phyloP scores from a whole-genome alignment of 148 eudicot species.

The Spergularia marina region DNA sequence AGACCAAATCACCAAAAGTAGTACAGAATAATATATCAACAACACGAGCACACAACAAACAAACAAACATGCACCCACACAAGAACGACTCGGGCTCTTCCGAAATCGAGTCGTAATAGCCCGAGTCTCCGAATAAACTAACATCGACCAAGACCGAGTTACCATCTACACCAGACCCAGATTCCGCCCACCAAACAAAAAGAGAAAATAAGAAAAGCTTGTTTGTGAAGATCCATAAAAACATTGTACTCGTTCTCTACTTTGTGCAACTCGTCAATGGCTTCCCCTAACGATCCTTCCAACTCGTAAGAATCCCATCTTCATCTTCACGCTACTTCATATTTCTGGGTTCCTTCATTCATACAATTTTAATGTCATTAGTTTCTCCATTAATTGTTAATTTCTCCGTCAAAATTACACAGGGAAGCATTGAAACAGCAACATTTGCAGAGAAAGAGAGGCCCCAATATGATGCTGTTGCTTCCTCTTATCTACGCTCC shows the following conservation, averaged over 20 bases:
- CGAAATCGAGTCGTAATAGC: too few species aligned
- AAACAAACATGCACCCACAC: too few species aligned
- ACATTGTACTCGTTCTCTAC: background rate
- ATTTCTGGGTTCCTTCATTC: constrained; percentile 4
- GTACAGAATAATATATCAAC: too few species aligned
- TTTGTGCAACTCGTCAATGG: constrained; percentile 29
- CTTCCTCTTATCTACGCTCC: constrained; percentile 90
- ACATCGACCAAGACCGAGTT: too few species aligned
- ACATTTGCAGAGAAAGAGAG: constrained; percentile 36
- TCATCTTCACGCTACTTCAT: background rate
- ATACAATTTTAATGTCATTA: background rate
- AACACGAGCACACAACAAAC: too few species aligned
- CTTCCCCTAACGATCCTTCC: constrained; percentile 41
- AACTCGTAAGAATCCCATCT: constrained; percentile 36
- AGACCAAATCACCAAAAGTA: too few species aligned
- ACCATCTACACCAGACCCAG: background rate
- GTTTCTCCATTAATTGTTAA: background rate
- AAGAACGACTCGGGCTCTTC: too few species aligned
- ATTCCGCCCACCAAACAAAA: background rate
- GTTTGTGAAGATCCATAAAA: background rate
- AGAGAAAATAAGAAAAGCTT: background rate
- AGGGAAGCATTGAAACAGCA: constrained; percentile 35
- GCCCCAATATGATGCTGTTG: constrained; percentile 51
- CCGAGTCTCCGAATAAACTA: too few species aligned
- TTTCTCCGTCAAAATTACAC: background rate